A percentile compares a stretch with the other conserved stretches of the same genome.
These are phyloP conservation scores for Bidens hawaiensis DNA, from an alignment of 140 eudicot species.

Conservation along the genomic window DNA sequence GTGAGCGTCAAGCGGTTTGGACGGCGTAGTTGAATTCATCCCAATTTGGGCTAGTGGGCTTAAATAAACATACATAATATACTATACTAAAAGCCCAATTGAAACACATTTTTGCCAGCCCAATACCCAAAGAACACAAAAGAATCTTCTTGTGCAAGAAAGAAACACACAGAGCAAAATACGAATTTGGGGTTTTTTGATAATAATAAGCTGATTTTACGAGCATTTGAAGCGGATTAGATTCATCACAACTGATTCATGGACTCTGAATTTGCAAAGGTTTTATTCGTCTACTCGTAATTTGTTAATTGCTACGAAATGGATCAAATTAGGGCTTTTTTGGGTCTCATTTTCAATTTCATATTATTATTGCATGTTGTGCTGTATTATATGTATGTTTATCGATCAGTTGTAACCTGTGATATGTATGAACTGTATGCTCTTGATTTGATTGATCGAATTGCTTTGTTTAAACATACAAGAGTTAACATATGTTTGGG, in stretches of 20 bases:
- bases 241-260: too few relatives aligned
- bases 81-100: background rate
- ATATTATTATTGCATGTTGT: background rate
- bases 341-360: background rate
- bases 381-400: background rate
- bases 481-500: too few relatives aligned
- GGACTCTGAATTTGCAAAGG: constrained; percentile 54
- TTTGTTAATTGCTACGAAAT: too few relatives aligned
- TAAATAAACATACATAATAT: background rate
- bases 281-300: background rate
- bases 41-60: background rate
- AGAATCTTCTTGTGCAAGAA: constrained; percentile 14
- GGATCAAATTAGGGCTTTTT: too few relatives aligned
- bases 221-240: constrained; percentile 35
- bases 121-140: background rate
- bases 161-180: constrained; percentile 4
- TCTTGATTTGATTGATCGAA: constrained; percentile 4
- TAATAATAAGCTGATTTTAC: constrained; percentile 38
- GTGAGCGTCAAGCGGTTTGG: too few relatives aligned
- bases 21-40: too few relatives aligned
- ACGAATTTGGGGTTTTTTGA: background rate
- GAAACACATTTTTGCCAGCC: background rate
- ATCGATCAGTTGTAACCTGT: background rate
- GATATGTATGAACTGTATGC: background rate
- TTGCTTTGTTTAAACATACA: background rate